Base-by-base conservation (phyloP, 2,329 filamentous ascomycete genomes). In the Sphaerulina vaccinii region DNA sequence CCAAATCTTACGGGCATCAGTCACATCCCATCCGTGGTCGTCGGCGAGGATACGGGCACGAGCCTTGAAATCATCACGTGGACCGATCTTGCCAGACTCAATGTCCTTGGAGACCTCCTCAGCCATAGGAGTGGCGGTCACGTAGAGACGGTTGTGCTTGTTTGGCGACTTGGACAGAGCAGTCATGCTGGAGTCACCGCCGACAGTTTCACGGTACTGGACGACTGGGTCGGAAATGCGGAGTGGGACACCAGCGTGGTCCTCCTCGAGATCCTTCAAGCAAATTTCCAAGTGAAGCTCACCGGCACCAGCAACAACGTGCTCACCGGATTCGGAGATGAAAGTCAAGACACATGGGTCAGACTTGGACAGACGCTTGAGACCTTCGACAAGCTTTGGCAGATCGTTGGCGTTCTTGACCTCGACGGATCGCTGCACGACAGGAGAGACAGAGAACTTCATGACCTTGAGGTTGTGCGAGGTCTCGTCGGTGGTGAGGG, bases 381-480 rank as follows among this genome's bases (percentile, higher is more conserved):
- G 91, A 90, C 93, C 93, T 83, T 99, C 93, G 69, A 99, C 93
- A 57, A 99, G 86, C 87, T 99, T 99, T 77, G 93, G 93, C 62
- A 99, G 86, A 83, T 99, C 93, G 81, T 95, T 90, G 71, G 93
- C 93, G 80, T 99, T 99, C 90, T 97, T 97, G 82, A 96, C 92
- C 80, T 96, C 90, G 71, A 99, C 93, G 76, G 93, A 96, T 67
- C 92, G 92, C 80, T 88, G 92, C 65, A 99, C 93, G 79, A 99
- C 93, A 69, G 93, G 93, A 56, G 93, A 97, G 75, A 99, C 93
- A 72, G 93, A 99, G 88, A 99, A 99, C 84, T 96, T 97, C 93
- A 99, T 99, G 80, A 99, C 93, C 87, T 97, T 97, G 71, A 99
- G 81, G 87, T 99, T 99, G 87, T 99, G 93, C 74, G 93, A 92